phyloP scores from a whole-genome alignment of 768 basidiomycete genomes.

The Collybia mongolica region DNA sequence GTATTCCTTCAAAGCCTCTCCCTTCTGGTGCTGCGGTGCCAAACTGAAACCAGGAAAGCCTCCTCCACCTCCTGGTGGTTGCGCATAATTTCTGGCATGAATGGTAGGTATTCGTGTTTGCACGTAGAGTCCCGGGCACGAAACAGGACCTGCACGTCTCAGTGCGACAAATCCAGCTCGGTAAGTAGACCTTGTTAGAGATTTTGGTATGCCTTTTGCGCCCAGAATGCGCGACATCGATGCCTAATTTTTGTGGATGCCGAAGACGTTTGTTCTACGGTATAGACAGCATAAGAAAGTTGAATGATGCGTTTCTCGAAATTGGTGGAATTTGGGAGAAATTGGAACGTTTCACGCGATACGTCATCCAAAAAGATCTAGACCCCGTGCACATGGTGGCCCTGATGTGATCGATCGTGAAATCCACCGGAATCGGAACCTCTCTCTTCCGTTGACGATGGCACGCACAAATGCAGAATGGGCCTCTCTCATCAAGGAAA shows the following conservation, averaged over 20 bases:
- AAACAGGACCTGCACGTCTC: constrained; percentile 5
- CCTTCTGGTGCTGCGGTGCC: constrained; percentile 68
- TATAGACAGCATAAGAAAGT: neutral
- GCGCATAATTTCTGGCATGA: constrained; percentile 41
- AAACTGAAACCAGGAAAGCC: constrained; percentile 63
- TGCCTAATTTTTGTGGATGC: neutral
- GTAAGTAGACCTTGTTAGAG: neutral
- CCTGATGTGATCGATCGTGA: too few relatives aligned
- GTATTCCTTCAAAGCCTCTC: constrained; percentile 84
- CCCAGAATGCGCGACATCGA: constrained; percentile 1
- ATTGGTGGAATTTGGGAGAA: constrained; percentile 12
- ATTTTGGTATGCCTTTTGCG: neutral
- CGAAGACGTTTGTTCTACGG: neutral
- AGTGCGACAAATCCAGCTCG: constrained; percentile 4
- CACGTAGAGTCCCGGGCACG: constrained; percentile 8
- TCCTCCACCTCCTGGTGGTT: constrained; percentile 42
- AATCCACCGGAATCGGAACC: too few relatives aligned
- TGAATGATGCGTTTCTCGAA: neutral
- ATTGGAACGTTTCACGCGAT: constrained; percentile 5
- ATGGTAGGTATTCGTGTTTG: constrained; percentile 2
- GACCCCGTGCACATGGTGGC: too few relatives aligned
- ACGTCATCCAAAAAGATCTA: too few relatives aligned
- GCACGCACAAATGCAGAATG: constrained; percentile 30
- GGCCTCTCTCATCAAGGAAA: constrained; percentile 24
- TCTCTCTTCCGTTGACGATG: constrained; percentile 9